These are phyloP conservation scores for Linanthus parryae DNA, from an alignment of 148 eudicot species.

Conservation along the genomic window DNA sequence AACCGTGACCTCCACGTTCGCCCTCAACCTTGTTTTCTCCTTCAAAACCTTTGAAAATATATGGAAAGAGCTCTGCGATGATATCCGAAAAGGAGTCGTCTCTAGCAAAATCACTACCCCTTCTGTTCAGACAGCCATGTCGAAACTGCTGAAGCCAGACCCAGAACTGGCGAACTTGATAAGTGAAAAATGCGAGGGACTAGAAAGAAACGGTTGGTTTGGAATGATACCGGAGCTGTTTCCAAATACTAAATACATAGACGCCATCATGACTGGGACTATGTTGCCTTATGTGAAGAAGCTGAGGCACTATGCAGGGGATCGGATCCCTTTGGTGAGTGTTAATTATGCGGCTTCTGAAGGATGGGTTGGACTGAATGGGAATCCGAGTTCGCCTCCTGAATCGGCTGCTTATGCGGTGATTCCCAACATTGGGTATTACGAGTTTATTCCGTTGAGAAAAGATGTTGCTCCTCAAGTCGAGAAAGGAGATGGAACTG, in stretches of 20 bases:
- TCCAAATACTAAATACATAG: conserved; percentile 77
- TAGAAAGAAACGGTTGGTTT: conserved; percentile 62
- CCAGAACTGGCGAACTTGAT: conserved; percentile 54
- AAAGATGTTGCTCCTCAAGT: too few relatives aligned
- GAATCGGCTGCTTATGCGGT: conserved; percentile 67
- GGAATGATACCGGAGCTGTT: conserved; percentile 62
- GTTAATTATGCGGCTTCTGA: conserved; percentile 84
- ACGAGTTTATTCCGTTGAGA: conserved; percentile 66
- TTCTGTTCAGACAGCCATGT: too few relatives aligned
- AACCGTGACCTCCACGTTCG: conserved; percentile 63
- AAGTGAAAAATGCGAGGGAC: conserved; percentile 33
- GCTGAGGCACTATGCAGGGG: conserved; percentile 70
- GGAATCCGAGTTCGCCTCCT: conserved; percentile 63
- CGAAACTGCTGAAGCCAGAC: conserved; percentile 59
- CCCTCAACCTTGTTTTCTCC: conserved; percentile 74
- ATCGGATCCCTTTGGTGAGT: conserved; percentile 59
- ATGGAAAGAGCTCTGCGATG: conserved; percentile 66
- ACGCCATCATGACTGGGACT: conserved; percentile 86
- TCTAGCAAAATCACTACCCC: conserved; percentile 31
- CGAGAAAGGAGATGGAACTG: too few relatives aligned
- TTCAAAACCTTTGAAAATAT: conserved; percentile 52
- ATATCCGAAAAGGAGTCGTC: conserved; percentile 51
- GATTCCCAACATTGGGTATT: conserved; percentile 72
- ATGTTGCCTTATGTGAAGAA: conserved; percentile 85
- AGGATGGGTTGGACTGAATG: conserved; percentile 86